A percentile compares a stretch with the other conserved stretches of the same genome.
These are phyloP conservation scores for Aspergillus sp. DNA, from an alignment of 2,329 filamentous ascomycete genomes.

Conservation along the genomic window DNA sequence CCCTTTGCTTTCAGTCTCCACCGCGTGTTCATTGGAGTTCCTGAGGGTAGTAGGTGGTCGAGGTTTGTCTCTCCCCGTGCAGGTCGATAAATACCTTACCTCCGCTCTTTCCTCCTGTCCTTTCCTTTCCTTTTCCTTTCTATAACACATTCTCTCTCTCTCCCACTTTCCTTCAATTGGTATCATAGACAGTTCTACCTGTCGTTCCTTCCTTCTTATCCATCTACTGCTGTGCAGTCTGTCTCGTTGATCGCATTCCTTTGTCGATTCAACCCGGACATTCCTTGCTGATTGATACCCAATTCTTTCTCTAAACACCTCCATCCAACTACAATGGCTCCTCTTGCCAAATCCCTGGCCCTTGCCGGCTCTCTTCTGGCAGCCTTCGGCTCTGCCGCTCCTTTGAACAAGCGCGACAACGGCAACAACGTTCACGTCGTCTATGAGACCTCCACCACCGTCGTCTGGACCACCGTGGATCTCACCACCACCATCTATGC, in stretches of 20 bases:
- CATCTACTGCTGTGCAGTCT: constrained; percentile 22
- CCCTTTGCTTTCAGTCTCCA: neutral
- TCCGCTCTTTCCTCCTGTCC: neutral
- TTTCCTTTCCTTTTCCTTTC: neutral
- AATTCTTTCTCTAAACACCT: neutral
- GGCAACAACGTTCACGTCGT: constrained; percentile 34
- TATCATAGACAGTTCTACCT: constrained; percentile 15
- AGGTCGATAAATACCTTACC: neutral
- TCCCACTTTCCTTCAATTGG: constrained; percentile 3
- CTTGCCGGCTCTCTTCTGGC: constrained; percentile 37
- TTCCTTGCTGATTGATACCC: neutral
- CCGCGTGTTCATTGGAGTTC: neutral
- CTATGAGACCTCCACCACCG: constrained; percentile 50
- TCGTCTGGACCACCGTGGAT: constrained; percentile 50
- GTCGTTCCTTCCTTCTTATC: constrained; percentile 18
- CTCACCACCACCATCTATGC: constrained; percentile 50
- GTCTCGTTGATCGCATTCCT: constrained; percentile 7
- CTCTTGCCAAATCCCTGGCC: constrained; percentile 37
- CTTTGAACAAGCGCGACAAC: constrained; percentile 37
- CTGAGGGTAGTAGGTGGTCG: neutral
- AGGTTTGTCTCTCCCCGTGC: no score
- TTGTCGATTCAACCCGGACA: neutral
- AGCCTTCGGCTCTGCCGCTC: constrained; percentile 29
- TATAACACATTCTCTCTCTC: constrained; percentile 1
- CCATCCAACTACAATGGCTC: constrained; percentile 31